Evolutionary conservation across 495 filamentous ascomycete genomes (phyloP), one percentile per base, ranked within the genome.

Genomic region (Trichocladium antarcticum): DNA sequence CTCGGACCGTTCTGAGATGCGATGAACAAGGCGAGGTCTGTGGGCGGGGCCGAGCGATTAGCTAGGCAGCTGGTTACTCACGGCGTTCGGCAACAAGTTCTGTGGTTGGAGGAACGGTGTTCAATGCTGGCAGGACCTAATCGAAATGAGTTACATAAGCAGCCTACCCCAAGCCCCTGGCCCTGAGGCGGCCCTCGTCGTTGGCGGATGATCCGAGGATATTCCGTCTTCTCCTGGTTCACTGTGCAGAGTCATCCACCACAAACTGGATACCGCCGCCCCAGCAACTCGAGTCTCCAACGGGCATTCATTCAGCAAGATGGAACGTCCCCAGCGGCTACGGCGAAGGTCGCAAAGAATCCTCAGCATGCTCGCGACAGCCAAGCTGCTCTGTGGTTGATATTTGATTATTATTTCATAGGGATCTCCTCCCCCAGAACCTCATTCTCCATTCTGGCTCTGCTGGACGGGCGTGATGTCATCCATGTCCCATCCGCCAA

Each of bases 141-240:
- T 50, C 36, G 42, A 50, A 43, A n/a, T n/a, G n/a, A 42, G 17
- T 56, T 61, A 58, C 56, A 51, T 61, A 56, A 56, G 51, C 57
- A 47, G 12, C 16, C n/a, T 7, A 6, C 9, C 15, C 6, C 42
- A 15, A 36, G 29, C 32, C 38, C 46, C 37, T 41, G 17, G 24
- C 31, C 16, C n/a, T 37, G 15, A 6, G n/a, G 17, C 27, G 32
- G 32, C 14, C 14, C 14, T 5, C 40, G 22, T 14, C 21, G 11
- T 5, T 28, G 10, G 28, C 24, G 17, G 15, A 22, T 34, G 21
- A 6, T 10, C 51, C 51, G 51, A 49, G 36, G 46, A 49, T 54
- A 31, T 37, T 39, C 51, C 51, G 51, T 15, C 16, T 20, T 19
- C 31, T 34, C 36, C 21, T 45, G n/a, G 35, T 6, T 2, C 35